These are phyloP conservation scores for Leavenworthia alabamica DNA, from an alignment of 345 rosid genomes.

Conservation along the genomic window DNA sequence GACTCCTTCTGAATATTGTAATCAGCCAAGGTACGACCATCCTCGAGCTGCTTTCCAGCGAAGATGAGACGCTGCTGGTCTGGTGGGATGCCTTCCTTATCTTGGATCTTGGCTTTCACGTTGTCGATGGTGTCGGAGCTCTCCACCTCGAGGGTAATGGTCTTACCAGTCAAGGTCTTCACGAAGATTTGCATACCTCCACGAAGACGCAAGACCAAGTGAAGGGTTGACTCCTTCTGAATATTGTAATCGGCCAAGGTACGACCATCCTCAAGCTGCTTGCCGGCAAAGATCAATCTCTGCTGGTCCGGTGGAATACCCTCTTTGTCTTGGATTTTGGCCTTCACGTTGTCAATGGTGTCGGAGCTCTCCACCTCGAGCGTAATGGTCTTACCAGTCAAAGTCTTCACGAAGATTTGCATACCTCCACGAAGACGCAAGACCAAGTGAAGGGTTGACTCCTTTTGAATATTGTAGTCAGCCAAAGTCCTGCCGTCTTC, in stretches of 20 bases:
- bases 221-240: slow-evolving; percentile 24
- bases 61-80: slow-evolving; percentile 25
- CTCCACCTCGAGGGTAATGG: slow-evolving; percentile 6
- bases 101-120: slow-evolving; percentile 11
- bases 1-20: slow-evolving; percentile 21
- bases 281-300: slow-evolving; percentile 26
- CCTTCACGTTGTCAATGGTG: slow-evolving; percentile 24
- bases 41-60: slow-evolving; percentile 20
- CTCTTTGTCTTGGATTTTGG: slow-evolving; percentile 23
- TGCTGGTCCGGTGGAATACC: slow-evolving; percentile 30
- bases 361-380: slow-evolving; percentile 15
- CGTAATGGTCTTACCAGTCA: slow-evolving; percentile 4
- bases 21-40: slow-evolving; percentile 9
- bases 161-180: slow-evolving; percentile 4
- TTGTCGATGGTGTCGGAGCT: slow-evolving; percentile 13
- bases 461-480: slow-evolving; percentile 39
- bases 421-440: slow-evolving; percentile 36
- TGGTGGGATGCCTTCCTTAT: slow-evolving; percentile 11
- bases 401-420: slow-evolving; percentile 7
- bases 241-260: slow-evolving; percentile 19
- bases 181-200: slow-evolving; percentile 18
- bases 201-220: slow-evolving; percentile 13
- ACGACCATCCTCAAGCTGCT: slow-evolving; percentile 31
- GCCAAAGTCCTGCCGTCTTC: slow-evolving; percentile 39
- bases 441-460: slow-evolving; percentile 38